These are phyloP conservation scores for Ogataea paraovalis DNA, from an alignment of 805 yeast genomes.

Conservation along the genomic window DNA sequence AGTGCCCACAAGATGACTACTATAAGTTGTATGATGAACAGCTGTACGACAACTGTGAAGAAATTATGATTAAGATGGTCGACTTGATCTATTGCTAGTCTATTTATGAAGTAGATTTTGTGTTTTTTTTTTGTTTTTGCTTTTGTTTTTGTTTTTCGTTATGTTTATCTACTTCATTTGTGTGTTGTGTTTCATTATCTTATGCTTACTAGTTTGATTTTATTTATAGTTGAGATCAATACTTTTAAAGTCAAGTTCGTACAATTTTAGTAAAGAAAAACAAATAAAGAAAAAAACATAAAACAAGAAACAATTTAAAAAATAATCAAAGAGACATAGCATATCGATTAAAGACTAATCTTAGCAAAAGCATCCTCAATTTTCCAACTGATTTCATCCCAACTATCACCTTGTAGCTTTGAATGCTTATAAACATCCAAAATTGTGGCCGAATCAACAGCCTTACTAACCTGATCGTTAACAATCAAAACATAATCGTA, in stretches of 20 bases:
- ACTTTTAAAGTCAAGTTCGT: too few species aligned
- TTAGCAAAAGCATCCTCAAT: conserved; percentile 16
- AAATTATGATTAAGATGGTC: conserved; percentile 35
- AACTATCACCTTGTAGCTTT: conserved; percentile 21
- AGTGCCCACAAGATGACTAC: conserved; percentile 43
- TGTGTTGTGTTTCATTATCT: too few species aligned
- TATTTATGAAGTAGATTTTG: too few species aligned
- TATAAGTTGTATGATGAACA: conserved; percentile 43
- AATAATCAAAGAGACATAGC: too few species aligned
- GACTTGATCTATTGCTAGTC: conserved; percentile 31
- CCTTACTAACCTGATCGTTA: conserved; percentile 10
- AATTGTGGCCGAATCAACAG: conserved; percentile 12
- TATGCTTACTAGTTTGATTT: too few species aligned
- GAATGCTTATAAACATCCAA: conserved; percentile 19
- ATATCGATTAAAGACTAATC: background rate
- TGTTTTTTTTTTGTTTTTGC: background rate
- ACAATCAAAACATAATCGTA: conserved; percentile 32
- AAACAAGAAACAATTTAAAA: background rate
- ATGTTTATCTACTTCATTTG: too few species aligned
- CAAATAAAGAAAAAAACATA: too few species aligned
- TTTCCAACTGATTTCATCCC: conserved; percentile 27
- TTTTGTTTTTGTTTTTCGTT: background rate
- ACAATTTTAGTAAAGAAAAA: too few species aligned
- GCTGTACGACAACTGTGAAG: conserved; percentile 35
- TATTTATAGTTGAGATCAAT: too few species aligned